Conservation (phyloP, 768 basidiomycete genomes). For the Termitomyces sp. region DNA sequence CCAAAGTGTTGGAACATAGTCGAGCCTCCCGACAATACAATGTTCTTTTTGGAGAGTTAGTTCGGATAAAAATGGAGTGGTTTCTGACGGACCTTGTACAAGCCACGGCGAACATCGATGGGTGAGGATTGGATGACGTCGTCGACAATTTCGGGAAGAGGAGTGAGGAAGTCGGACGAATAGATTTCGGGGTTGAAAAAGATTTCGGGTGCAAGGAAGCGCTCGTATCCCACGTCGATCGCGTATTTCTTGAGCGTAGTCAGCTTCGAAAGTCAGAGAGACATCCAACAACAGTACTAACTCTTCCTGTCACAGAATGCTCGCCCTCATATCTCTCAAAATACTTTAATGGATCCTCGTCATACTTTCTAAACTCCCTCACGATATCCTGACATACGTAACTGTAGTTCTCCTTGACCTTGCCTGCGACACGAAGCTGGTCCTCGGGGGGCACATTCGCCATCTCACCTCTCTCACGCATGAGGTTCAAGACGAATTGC, state of each 20-base stretch:
- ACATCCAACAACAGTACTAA: conserved; percentile 30
- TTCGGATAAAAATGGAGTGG: too few relatives aligned
- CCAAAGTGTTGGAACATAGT: conserved; percentile 99
- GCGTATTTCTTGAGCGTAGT: conserved; percentile 70
- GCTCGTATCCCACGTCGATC: conserved; percentile 95
- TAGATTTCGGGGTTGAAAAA: conserved; percentile 99
- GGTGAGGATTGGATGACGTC: conserved; percentile 93
- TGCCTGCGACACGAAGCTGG: conserved; percentile 85
- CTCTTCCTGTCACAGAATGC: conserved; percentile 88
- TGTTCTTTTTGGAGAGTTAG: conserved; percentile 57
- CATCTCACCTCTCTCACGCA: conserved; percentile 95
- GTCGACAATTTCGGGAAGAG: conserved; percentile 94
- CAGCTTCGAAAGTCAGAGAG: neutral
- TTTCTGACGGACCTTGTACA: conserved; percentile 72
- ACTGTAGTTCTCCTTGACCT: conserved; percentile 96
- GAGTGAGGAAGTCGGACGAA: conserved; percentile 96
- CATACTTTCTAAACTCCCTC: conserved; percentile 97
- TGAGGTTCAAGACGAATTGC: conserved; percentile 91
- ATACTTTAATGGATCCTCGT: conserved; percentile 91
- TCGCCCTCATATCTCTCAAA: conserved; percentile 94
- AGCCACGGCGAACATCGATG: conserved; percentile 92
- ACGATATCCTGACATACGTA: conserved; percentile 99
- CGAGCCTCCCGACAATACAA: conserved; percentile 93
- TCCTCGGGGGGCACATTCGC: conserved; percentile 91
- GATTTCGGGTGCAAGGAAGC: conserved; percentile 98